These are phyloP conservation scores for Caryocar brasiliense DNA, from an alignment of 441 rosid genomes.

Conservation along the genomic window DNA sequence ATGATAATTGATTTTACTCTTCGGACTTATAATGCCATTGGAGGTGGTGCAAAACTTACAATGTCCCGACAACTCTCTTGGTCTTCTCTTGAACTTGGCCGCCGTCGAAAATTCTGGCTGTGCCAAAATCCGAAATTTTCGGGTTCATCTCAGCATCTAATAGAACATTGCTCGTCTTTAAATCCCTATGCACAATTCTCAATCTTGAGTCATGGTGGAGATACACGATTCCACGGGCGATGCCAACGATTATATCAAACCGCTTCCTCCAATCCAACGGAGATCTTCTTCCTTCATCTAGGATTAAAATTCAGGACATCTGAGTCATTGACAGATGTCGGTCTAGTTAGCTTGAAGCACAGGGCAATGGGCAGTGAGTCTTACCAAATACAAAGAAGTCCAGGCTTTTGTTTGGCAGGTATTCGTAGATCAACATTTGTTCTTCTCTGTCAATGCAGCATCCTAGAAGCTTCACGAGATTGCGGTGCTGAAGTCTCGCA, in stretches of 20 bases:
- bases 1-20: too few relatives aligned
- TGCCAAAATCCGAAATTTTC: conserved; percentile 54
- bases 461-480: background rate
- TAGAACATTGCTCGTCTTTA: conserved; percentile 34
- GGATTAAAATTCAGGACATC: too few relatives aligned
- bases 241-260: conserved; percentile 16
- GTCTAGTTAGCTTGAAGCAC: too few relatives aligned
- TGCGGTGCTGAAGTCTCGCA: background rate
- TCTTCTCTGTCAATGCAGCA: conserved; percentile 1
- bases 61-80: conserved; percentile 30
- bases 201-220: conserved; percentile 36
- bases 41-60: conserved; percentile 22
- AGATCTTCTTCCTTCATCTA: conserved; percentile 5
- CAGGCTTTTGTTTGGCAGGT: conserved; percentile 8
- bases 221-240: conserved; percentile 28
- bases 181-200: conserved; percentile 35
- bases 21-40: too few relatives aligned
- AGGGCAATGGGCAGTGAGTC: too few relatives aligned
- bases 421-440: background rate
- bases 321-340: too few relatives aligned
- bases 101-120: conserved; percentile 32
- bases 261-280: conserved; percentile 21
- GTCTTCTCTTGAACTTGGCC: conserved; percentile 20
- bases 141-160: conserved; percentile 38
- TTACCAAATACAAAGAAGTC: conserved; percentile 2